A percentile compares a stretch with the other conserved stretches of the same genome.
Evolutionary conservation across 441 rosid species (phyloP).

Genomic region (Euphorbia schlechtendalii): DNA sequence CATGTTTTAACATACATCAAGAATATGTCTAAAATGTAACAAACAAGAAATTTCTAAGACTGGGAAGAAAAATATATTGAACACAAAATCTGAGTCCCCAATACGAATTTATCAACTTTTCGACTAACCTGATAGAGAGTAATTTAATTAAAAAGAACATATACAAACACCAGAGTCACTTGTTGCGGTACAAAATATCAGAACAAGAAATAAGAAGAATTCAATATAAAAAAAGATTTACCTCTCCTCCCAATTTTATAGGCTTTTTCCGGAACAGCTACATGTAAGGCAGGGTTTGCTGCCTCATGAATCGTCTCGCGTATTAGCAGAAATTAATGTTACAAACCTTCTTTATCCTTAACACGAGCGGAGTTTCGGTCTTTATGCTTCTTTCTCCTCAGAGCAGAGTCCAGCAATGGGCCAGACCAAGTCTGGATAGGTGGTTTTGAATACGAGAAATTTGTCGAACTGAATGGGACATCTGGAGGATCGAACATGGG

Average conservation of each 20-base stretch:
- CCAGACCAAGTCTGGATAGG: slow-evolving; percentile 94
- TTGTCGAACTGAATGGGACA: slow-evolving; percentile 74
- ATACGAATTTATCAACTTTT: slow-evolving; percentile 29
- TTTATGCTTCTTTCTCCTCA: slow-evolving; percentile 53
- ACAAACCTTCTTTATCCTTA: slow-evolving; percentile 22
- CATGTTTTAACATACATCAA: too few relatives aligned
- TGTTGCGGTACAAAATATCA: too few relatives aligned
- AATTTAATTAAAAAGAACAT: slow-evolving; percentile 27
- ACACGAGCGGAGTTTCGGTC: slow-evolving; percentile 31
- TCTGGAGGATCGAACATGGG: slow-evolving; percentile 61
- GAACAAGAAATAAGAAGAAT: too few relatives aligned
- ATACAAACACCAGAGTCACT: too few relatives aligned
- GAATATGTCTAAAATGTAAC: too few relatives aligned
- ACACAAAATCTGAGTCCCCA: too few relatives aligned
- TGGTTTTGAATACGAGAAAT: slow-evolving; percentile 65
- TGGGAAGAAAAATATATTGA: slow-evolving; percentile 11
- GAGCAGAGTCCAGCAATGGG: slow-evolving; percentile 58
- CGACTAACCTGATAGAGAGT: slow-evolving; percentile 21
- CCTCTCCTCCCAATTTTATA: slow-evolving; percentile 35
- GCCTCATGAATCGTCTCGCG: slow-evolving; percentile 22
- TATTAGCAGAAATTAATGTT: slow-evolving; percentile 20
- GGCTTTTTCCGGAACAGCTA: too few relatives aligned
- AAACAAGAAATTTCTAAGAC: slow-evolving; percentile 1
- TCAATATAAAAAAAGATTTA: too few relatives aligned
- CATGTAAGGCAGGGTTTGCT: too few relatives aligned